Base-by-base conservation (phyloP, 2,329 filamentous ascomycete genomes). In the Dactylonectria macrodidyma region DNA sequence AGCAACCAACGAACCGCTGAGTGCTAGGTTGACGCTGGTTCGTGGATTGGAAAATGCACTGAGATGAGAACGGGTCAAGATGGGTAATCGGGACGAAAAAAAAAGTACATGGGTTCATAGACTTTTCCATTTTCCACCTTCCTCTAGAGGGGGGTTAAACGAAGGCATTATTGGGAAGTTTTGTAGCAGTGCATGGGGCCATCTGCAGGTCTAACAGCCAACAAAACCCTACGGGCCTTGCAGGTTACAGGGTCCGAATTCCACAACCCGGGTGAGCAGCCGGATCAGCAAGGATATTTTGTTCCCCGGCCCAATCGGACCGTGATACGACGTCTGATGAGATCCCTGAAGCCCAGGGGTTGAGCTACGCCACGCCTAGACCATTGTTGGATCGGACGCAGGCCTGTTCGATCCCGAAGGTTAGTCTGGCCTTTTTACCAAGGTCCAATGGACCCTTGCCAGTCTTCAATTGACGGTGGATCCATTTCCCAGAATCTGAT, bases 231-330 rank as follows among this genome's bases (percentile, higher is more conserved):
- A 51, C 16, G 22, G 30, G 41, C 50, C 50, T 61, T 69, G 38
- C 16, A 58, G 30, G 33, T 14, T 30, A 52, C 46, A 54, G 60
- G 48, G 47, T 60, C 33, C 33, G 33, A 41, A 50, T 54, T 34
- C 41, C 34, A 47, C 26, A 4, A 30, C 26, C 7, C 26, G 26
- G 26, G 26, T 30, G 26, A 30, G 36, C 44, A 64, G 14, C 60
- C 41, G 30, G 62, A 33, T 48, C 50, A 48, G 56, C 19, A 50
- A 56, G 62, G 51, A 41, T n/a, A 19, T 6, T 9, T n/a, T 44
- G 41, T 24, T 19, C 19, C 57, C 57, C 61, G 69, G 48, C 14
- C 67, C 57, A 70, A 67, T 70, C 67, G 52, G 63, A 33, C 51
- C 34, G 38, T 50, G 48, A 22, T 11, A 5, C 8, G 26, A 34